Percentiles rank a stretch among this genome's conserved stretches.
Evolutionary conservation across 2,329 filamentous ascomycete species (phyloP).

Genomic region (Leptographium radiaticola): DNA sequence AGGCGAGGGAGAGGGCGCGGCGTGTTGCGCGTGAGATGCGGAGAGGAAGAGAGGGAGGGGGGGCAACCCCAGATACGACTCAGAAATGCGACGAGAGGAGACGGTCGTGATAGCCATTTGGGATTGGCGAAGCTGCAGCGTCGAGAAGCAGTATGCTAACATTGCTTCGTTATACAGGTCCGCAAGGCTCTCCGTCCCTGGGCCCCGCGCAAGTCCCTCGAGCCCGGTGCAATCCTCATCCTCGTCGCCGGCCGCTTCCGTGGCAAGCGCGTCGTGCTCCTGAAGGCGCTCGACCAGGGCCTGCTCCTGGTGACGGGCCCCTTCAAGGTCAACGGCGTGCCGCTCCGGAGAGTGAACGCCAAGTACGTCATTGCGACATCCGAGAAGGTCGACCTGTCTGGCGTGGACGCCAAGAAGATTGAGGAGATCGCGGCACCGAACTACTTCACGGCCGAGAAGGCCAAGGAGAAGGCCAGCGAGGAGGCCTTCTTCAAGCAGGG

Average conservation of each 20-base stretch:
- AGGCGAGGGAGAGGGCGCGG: neutral
- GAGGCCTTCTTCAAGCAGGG: slow-evolving; percentile 99
- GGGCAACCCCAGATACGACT: neutral
- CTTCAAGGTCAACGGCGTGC: slow-evolving; percentile 99
- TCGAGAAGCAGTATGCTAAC: slow-evolving; percentile 15
- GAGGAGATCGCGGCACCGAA: slow-evolving; percentile 60
- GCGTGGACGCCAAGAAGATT: slow-evolving; percentile 84
- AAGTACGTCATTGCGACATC: slow-evolving; percentile 89
- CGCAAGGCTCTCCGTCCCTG: slow-evolving; percentile 88
- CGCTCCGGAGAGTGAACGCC: slow-evolving; percentile 85
- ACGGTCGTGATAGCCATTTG: neutral
- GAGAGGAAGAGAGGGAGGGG: neutral
- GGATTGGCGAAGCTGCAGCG: neutral
- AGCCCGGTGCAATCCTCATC: slow-evolving; percentile 94
- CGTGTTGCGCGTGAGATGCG: neutral
- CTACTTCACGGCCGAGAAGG: slow-evolving; percentile 97
- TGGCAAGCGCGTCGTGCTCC: slow-evolving; percentile 98
- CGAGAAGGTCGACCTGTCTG: slow-evolving; percentile 70
- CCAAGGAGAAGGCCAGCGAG: slow-evolving; percentile 89
- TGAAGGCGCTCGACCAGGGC: slow-evolving; percentile 95
- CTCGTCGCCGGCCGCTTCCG: slow-evolving; percentile 99
- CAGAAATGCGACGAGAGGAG: neutral
- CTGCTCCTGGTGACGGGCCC: slow-evolving; percentile 97
- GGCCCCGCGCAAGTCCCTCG: slow-evolving; percentile 76
- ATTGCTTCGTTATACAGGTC: slow-evolving; percentile 44